Evolutionary conservation across 1,139 yeast genomes (phyloP).

Genomic region (Torulaspora pretoriensis): DNA sequence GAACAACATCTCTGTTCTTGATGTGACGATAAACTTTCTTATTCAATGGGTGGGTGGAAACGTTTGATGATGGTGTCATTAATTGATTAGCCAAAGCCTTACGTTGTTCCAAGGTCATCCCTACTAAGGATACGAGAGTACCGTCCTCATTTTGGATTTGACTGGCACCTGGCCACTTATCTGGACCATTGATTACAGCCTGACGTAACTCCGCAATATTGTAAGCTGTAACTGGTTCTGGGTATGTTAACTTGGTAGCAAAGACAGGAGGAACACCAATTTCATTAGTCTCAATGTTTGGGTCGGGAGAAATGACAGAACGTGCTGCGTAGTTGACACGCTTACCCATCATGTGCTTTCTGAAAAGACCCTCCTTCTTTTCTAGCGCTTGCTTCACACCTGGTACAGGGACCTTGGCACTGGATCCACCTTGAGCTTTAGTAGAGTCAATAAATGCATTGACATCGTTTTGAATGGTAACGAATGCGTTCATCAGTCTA

Average conservation of each 20-base stretch:
- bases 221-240: conserved; percentile 96
- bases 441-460: conserved; percentile 91
- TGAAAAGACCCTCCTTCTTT: conserved; percentile 96
- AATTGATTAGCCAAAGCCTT: conserved; percentile 95
- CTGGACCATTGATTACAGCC: conserved; percentile 97
- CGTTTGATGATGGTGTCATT: conserved; percentile 70
- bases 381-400: conserved; percentile 98
- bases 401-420: conserved; percentile 70
- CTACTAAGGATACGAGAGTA: conserved; percentile 71
- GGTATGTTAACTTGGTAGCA: conserved; percentile 91
- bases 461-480: conserved; percentile 90
- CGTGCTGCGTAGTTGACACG: conserved; percentile 99
- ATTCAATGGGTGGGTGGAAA: conserved; percentile 54
- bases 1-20: conserved; percentile 88
- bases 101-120: conserved; percentile 91
- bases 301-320: conserved; percentile 98
- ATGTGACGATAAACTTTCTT: conserved; percentile 94
- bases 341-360: conserved; percentile 99
- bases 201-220: conserved; percentile 87
- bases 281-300: conserved; percentile 94
- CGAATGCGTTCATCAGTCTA: conserved; percentile 91
- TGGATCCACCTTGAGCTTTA: conserved; percentile 68
- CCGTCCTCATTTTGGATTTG: conserved; percentile 97
- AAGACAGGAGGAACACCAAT: conserved; percentile 99
- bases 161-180: conserved; percentile 97